Evolutionary conservation across 31 red algal genomes (phyloP).

Genomic region (Endocladia muricata): DNA sequence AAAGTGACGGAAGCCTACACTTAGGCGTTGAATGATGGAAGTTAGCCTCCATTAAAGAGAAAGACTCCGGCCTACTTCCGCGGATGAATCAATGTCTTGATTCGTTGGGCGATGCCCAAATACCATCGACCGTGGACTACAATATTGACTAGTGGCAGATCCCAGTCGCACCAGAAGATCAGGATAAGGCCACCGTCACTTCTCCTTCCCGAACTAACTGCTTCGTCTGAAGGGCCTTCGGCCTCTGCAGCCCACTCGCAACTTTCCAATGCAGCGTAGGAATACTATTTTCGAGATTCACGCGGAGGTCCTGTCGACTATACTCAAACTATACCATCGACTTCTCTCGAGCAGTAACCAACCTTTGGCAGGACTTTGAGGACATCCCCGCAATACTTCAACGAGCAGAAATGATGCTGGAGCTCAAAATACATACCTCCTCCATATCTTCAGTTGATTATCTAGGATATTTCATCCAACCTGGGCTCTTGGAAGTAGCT

Average conservation of each 20-base stretch:
- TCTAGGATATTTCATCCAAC: neutral
- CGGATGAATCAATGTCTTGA: slow-evolving; percentile 2
- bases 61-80: slow-evolving; percentile 3
- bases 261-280: slow-evolving; percentile 7
- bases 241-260: neutral
- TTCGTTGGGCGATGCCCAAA: slow-evolving; percentile 6
- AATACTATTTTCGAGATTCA: neutral
- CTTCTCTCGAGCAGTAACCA: neutral
- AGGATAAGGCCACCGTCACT: neutral
- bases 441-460: neutral
- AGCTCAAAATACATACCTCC: neutral
- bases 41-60: neutral
- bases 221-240: neutral
- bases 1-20: neutral
- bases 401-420: neutral
- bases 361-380: neutral
- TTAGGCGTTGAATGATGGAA: slow-evolving; percentile 3
- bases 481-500: neutral
- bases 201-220: neutral
- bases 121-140: neutral
- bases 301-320: neutral
- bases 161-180: neutral
- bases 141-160: slow-evolving; percentile 3
- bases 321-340: slow-evolving; percentile 17
- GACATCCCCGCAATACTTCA: neutral